A percentile compares a stretch with the other conserved stretches of the same genome.
These are phyloP conservation scores for Aspergillus cristatus DNA, from an alignment of 495 filamentous ascomycete species.

Conservation along the genomic window DNA sequence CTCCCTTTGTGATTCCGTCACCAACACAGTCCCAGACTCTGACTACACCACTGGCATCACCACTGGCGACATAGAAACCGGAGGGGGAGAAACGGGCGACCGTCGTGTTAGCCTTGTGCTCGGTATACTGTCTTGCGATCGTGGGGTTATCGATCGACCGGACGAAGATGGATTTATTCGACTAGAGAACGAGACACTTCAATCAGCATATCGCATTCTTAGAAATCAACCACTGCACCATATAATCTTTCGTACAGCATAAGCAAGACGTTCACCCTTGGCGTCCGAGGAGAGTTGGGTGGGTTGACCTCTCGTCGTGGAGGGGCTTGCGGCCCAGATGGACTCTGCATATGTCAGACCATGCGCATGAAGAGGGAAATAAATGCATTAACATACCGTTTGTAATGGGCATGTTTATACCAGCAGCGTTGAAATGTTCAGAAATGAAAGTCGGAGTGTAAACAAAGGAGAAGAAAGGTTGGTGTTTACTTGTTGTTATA, in stretches of 20 bases:
- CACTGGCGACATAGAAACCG: slow-evolving; percentile 92
- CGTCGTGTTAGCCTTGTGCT: slow-evolving; percentile 77
- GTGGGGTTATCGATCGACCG: slow-evolving; percentile 86
- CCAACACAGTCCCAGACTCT: slow-evolving; percentile 76
- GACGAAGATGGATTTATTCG: slow-evolving; percentile 91
- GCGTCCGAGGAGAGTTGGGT: slow-evolving; percentile 84
- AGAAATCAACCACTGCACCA: slow-evolving; percentile 4
- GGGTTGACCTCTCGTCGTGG: slow-evolving; percentile 76
- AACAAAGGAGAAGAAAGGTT: neutral
- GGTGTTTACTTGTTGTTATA: too few species aligned
- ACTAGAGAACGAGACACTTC: slow-evolving; percentile 37
- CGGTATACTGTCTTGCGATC: slow-evolving; percentile 74
- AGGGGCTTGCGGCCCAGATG: slow-evolving; percentile 68
- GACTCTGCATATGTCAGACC: slow-evolving; percentile 39
- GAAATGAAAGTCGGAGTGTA: neutral
- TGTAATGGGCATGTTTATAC: slow-evolving; percentile 33
- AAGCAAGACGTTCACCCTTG: slow-evolving; percentile 88
- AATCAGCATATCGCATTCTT: neutral
- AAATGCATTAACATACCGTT: slow-evolving; percentile 23
- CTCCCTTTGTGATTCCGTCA: slow-evolving; percentile 55
- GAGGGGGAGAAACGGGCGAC: slow-evolving; percentile 93
- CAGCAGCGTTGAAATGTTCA: slow-evolving; percentile 1
- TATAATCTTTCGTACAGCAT: slow-evolving; percentile 56
- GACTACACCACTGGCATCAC: slow-evolving; percentile 74
- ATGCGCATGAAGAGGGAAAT: neutral